Conservation (phyloP, 768 basidiomycete genomes). For the Tricholoma sp. region DNA sequence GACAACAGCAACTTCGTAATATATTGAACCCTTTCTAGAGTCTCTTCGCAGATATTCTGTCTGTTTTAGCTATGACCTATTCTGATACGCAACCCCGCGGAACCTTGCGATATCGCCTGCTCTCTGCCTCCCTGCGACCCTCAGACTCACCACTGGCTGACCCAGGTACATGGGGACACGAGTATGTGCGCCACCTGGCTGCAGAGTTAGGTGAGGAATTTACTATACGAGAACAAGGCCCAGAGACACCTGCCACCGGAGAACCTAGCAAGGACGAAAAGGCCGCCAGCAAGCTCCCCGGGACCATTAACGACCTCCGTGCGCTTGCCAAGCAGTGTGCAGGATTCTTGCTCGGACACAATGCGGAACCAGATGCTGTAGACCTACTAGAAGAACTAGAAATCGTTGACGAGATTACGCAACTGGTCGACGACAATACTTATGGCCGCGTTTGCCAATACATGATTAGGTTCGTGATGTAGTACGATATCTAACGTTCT, state of each 20-base stretch:
- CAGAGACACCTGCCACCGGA: slow-evolving; percentile 20
- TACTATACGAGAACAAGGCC: slow-evolving; percentile 54
- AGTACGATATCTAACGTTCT: background rate
- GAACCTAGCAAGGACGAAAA: slow-evolving; percentile 23
- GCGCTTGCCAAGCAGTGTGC: slow-evolving; percentile 80
- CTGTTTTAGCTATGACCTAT: slow-evolving; percentile 99
- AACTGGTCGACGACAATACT: slow-evolving; percentile 83
- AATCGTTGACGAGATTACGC: slow-evolving; percentile 71
- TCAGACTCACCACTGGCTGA: slow-evolving; percentile 67
- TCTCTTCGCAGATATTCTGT: slow-evolving; percentile 94
- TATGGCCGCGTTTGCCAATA: slow-evolving; percentile 90
- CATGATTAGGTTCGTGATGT: slow-evolving; percentile 75
- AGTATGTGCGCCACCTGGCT: slow-evolving; percentile 96
- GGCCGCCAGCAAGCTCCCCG: slow-evolving; percentile 35
- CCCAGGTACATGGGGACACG: slow-evolving; percentile 98
- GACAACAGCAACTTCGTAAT: background rate
- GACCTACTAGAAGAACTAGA: slow-evolving; percentile 94
- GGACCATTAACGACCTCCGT: slow-evolving; percentile 71
- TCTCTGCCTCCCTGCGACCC: slow-evolving; percentile 68
- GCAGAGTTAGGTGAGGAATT: slow-evolving; percentile 96
- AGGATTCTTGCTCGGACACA: slow-evolving; percentile 84
- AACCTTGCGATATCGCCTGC: slow-evolving; percentile 88
- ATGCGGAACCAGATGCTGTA: slow-evolving; percentile 97
- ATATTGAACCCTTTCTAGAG: slow-evolving; percentile 44
- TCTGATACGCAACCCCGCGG: slow-evolving; percentile 97